A percentile compares a stretch with the other conserved stretches of the same genome.
phyloP scores from a whole-genome alignment of 176 grass and related monocot genomes.

The Canna indica region DNA sequence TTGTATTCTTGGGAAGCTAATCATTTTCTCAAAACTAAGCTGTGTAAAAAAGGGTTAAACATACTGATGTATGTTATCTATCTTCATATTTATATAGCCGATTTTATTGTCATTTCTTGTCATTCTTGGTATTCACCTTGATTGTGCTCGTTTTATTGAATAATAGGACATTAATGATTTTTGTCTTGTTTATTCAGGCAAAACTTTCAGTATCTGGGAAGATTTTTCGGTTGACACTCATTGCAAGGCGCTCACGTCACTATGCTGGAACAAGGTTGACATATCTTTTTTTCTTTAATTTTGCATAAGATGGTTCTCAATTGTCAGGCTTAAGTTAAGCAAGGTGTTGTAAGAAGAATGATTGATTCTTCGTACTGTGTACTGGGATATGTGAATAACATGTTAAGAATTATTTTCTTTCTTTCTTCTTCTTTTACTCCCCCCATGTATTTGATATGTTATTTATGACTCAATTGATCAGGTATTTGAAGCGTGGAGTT shows the following conservation, averaged over 20 bases:
- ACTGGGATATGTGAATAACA: neutral
- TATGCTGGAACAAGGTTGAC: slow-evolving; percentile 87
- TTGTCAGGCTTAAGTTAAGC: neutral
- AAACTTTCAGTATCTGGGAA: slow-evolving; percentile 70
- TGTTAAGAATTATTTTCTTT: neutral
- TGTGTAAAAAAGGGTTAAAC: neutral
- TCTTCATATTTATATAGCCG: neutral
- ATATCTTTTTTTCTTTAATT: slow-evolving; percentile 12
- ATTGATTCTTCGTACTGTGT: neutral
- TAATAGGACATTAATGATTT: slow-evolving; percentile 10
- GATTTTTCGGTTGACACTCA: slow-evolving; percentile 68
- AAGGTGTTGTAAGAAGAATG: neutral
- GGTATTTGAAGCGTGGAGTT: slow-evolving; percentile 89
- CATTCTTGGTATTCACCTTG: slow-evolving; percentile 2
- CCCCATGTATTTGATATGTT: neutral
- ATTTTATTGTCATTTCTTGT: neutral
- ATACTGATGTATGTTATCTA: neutral
- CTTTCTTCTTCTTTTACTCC: too few species aligned
- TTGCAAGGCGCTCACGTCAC: slow-evolving; percentile 77
- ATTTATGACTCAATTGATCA: slow-evolving; percentile 27
- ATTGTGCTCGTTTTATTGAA: too few species aligned
- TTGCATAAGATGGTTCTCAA: slow-evolving; percentile 11
- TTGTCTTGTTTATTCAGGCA: slow-evolving; percentile 42
- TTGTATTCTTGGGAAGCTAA: neutral
- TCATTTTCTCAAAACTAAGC: neutral